These are phyloP conservation scores for Colletotrichum tropicicola DNA, from an alignment of 2,329 filamentous ascomycete species.

Conservation along the genomic window DNA sequence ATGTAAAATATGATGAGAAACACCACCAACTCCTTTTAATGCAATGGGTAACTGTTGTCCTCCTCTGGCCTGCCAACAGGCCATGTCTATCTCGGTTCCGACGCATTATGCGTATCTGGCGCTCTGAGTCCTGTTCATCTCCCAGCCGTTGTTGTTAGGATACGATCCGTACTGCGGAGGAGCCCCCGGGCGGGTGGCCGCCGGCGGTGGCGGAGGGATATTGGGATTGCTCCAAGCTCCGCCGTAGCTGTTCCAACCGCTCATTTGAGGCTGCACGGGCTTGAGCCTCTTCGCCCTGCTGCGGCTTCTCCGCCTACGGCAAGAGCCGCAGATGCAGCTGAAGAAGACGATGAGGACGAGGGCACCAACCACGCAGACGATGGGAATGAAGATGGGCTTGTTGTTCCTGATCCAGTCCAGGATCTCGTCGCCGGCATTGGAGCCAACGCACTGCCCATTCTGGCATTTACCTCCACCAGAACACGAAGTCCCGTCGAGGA, in stretches of 20 bases:
- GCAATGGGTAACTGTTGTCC: conserved; percentile 26
- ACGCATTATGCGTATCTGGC: conserved; percentile 35
- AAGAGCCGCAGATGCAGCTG: conserved; percentile 67
- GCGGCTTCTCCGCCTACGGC: conserved; percentile 35
- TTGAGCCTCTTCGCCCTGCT: conserved; percentile 35
- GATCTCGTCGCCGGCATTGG: conserved; percentile 75
- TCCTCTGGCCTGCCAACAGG: neutral
- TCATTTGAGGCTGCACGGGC: conserved; percentile 29
- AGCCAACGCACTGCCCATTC: conserved; percentile 81
- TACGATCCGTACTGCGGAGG: conserved; percentile 5
- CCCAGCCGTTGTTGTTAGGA: conserved; percentile 4
- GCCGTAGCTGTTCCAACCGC: conserved; percentile 32
- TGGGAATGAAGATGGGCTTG: conserved; percentile 83
- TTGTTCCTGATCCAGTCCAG: conserved; percentile 79
- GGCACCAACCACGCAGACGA: conserved; percentile 75
- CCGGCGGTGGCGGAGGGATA: conserved; percentile 20
- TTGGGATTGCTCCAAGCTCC: conserved; percentile 23
- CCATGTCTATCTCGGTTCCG: neutral
- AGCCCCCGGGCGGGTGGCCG: conserved; percentile 10
- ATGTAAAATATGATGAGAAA: conserved; percentile 11
- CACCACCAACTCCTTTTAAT: conserved; percentile 28
- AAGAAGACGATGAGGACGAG: conserved; percentile 73
- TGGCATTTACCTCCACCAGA: conserved; percentile 80
- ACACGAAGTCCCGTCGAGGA: conserved; percentile 90
- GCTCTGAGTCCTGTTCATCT: conserved; percentile 27